Evolutionary conservation across 805 yeast genomes (phyloP).

Genomic region (Hanseniaspora occidentalis): DNA sequence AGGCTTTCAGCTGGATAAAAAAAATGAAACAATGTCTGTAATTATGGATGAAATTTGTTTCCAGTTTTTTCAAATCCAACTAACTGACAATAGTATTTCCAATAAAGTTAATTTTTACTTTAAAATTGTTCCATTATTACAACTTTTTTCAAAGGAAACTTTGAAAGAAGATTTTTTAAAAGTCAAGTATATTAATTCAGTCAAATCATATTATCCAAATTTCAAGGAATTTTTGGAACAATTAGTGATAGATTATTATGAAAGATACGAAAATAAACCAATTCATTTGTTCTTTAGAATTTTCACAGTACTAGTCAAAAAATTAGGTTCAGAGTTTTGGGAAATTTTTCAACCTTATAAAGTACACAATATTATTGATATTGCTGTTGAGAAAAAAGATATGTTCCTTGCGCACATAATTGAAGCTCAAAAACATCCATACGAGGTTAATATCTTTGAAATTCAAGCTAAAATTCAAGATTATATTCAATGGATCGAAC

Average conservation of each 20-base stretch:
- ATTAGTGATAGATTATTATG: background rate
- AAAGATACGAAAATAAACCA: slow-evolving; percentile 17
- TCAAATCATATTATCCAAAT: slow-evolving; percentile 13
- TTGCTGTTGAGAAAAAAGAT: slow-evolving; percentile 20
- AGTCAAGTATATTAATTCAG: slow-evolving; percentile 21
- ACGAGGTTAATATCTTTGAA: background rate
- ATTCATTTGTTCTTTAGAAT: slow-evolving; percentile 45
- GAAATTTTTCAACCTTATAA: slow-evolving; percentile 37
- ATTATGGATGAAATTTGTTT: background rate
- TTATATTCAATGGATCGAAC: slow-evolving; percentile 42
- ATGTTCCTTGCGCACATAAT: slow-evolving; percentile 4
- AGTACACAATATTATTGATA: slow-evolving; percentile 44
- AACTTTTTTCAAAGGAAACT: slow-evolving; percentile 16
- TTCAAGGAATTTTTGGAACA: slow-evolving; percentile 4
- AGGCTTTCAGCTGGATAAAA: background rate
- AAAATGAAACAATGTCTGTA: background rate
- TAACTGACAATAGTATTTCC: background rate
- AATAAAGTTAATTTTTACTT: slow-evolving; percentile 14
- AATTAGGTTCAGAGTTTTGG: slow-evolving; percentile 43
- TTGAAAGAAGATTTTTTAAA: slow-evolving; percentile 17
- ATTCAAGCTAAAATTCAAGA: slow-evolving; percentile 25
- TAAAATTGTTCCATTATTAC: slow-evolving; percentile 19
- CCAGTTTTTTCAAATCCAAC: slow-evolving; percentile 1
- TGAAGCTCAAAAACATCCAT: background rate
- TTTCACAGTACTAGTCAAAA: slow-evolving; percentile 31